Conservation (phyloP, 2,329 filamentous ascomycete species). For the Harringtonia lauricola region DNA sequence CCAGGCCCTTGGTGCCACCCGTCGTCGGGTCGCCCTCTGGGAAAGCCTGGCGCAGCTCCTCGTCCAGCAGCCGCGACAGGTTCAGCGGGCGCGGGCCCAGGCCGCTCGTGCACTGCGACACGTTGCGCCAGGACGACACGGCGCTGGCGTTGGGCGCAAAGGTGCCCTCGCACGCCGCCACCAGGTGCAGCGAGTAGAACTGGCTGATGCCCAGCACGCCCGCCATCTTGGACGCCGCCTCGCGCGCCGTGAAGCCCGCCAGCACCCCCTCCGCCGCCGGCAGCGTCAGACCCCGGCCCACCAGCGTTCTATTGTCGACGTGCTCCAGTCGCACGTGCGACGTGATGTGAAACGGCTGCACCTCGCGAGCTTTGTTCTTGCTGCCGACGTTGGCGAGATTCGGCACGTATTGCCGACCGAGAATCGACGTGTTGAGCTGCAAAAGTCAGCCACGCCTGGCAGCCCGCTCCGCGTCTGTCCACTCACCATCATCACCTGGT, state of each 20-base stretch:
- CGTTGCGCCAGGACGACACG: conserved; percentile 13
- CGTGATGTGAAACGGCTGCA: not conserved
- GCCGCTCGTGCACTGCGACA: conserved; percentile 14
- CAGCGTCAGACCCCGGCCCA: conserved; percentile 8
- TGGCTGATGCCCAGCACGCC: conserved; percentile 19
- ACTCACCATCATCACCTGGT: conserved; percentile 26
- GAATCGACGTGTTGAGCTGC: conserved; percentile 29
- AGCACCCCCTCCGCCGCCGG: conserved; percentile 12
- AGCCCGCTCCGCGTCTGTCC: too few relatives aligned
- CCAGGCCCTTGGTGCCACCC: conserved; percentile 30
- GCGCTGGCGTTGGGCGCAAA: conserved; percentile 17
- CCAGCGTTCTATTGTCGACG: not conserved
- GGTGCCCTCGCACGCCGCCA: conserved; percentile 19
- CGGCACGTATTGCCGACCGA: conserved; percentile 26
- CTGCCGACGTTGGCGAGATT: conserved; percentile 9
- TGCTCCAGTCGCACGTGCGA: too few relatives aligned
- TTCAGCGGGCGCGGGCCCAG: conserved; percentile 20
- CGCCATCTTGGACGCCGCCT: conserved; percentile 14
- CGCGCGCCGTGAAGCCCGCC: conserved; percentile 11
- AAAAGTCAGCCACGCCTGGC: not conserved
- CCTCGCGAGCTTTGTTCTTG: not conserved
- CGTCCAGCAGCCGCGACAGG: conserved; percentile 33
- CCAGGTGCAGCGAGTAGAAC: conserved; percentile 22
- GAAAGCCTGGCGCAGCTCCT: conserved; percentile 23
- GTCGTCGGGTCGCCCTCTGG: too few relatives aligned